A percentile compares a stretch with the other conserved stretches of the same genome.
phyloP scores from a whole-genome alignment of 1,284 basidiomycete genomes.

The Papiliotrema nemorosa region DNA sequence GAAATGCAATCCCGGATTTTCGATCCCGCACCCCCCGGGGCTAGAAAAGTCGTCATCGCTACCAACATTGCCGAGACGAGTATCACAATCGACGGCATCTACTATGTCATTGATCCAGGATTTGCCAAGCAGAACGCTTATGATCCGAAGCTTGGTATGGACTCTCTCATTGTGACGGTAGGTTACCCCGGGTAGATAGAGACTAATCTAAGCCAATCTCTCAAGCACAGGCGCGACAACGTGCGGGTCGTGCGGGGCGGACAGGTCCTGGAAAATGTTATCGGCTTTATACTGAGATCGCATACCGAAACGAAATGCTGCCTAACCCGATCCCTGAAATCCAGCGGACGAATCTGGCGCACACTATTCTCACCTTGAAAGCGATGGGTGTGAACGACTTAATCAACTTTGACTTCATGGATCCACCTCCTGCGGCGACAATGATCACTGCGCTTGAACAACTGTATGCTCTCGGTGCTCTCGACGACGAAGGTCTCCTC shows the following conservation, averaged over 20 bases:
- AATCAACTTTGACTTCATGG: conserved; percentile 99
- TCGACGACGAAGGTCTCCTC: conserved; percentile 94
- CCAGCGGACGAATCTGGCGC: conserved; percentile 87
- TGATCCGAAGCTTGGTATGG: conserved; percentile 96
- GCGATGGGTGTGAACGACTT: conserved; percentile 99
- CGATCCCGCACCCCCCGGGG: conserved; percentile 93
- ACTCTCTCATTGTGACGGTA: conserved; percentile 89
- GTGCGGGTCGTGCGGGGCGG: conserved; percentile 91
- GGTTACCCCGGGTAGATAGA: conserved; percentile 15
- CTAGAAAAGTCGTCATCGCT: conserved; percentile 95
- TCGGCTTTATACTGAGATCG: conserved; percentile 94
- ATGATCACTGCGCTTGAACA: conserved; percentile 86
- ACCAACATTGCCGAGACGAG: conserved; percentile 99
- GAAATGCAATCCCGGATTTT: conserved; percentile 98
- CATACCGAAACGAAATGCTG: conserved; percentile 97
- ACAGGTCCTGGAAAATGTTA: conserved; percentile 99
- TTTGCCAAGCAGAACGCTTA: conserved; percentile 99
- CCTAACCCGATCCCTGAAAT: conserved; percentile 98
- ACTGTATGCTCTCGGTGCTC: conserved; percentile 87
- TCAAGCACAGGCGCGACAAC: conserved; percentile 94
- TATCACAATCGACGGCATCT: conserved; percentile 96
- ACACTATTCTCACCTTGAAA: conserved; percentile 92
- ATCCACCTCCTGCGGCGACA: conserved; percentile 93
- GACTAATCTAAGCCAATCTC: conserved; percentile 72
- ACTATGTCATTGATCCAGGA: conserved; percentile 98